phyloP scores from a whole-genome alignment of 345 rosid genomes.

The Ailanthus altissimus region DNA sequence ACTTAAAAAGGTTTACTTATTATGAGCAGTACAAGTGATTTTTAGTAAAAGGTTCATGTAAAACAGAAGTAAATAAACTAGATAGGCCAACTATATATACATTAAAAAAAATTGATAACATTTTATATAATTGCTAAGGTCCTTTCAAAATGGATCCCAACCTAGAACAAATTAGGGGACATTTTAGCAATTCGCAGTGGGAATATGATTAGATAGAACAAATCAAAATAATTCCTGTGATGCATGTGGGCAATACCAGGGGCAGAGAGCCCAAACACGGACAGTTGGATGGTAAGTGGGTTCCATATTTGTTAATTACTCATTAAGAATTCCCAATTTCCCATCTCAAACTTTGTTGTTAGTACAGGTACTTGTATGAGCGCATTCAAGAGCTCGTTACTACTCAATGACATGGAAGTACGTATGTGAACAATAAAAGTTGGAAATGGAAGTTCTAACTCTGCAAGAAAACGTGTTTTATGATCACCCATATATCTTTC shows the following conservation, averaged over 20 bases:
- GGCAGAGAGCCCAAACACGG: not conserved
- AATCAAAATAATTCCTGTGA: not conserved
- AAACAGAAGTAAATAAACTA: too few species aligned
- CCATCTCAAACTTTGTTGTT: not conserved
- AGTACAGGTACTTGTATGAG: not conserved
- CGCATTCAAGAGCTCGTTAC: not conserved
- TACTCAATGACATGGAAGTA: not conserved
- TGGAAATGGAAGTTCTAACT: not conserved
- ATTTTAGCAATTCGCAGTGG: too few species aligned
- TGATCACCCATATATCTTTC: too few species aligned
- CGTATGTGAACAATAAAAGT: not conserved
- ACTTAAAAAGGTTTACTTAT: too few species aligned
- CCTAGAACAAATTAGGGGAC: too few species aligned
- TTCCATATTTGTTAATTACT: not conserved
- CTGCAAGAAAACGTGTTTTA: not conserved
- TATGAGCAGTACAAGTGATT: too few species aligned
- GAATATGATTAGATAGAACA: not conserved
- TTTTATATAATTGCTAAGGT: too few species aligned
- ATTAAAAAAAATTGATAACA: too few species aligned
- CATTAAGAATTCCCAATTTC: not conserved
- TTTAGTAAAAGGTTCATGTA: too few species aligned
- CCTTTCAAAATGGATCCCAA: too few species aligned
- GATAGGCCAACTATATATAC: too few species aligned
- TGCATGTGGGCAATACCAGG: not conserved
- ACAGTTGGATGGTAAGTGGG: constrained; percentile 1